Conservation (phyloP, 208 protist genomes). For the Blechomonas ayalai region DNA sequence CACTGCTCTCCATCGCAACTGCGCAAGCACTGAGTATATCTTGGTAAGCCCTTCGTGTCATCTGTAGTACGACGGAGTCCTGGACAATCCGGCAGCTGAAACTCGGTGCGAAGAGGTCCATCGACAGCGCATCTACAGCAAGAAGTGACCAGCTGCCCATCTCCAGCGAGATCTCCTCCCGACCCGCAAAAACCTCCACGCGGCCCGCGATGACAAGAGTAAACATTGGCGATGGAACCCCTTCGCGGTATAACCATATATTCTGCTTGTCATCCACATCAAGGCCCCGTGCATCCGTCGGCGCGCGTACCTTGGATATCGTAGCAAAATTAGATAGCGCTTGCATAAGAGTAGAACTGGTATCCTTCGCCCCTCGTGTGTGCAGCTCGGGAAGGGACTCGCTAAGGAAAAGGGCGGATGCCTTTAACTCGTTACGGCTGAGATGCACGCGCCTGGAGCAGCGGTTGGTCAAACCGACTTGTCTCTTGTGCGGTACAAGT, state of each 20-base stretch:
- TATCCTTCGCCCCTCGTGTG: slow-evolving; percentile 32
- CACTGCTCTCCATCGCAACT: too few species aligned
- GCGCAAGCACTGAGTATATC: slow-evolving; percentile 42
- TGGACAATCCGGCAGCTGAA: slow-evolving; percentile 89
- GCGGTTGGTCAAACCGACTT: slow-evolving; percentile 71
- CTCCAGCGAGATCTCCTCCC: slow-evolving; percentile 77
- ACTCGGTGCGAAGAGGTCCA: slow-evolving; percentile 55
- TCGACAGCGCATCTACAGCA: slow-evolving; percentile 52
- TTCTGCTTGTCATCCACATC: slow-evolving; percentile 75
- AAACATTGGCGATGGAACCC: slow-evolving; percentile 71
- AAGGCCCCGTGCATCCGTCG: slow-evolving; percentile 68
- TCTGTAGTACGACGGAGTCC: slow-evolving; percentile 78
- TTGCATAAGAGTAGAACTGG: slow-evolving; percentile 24
- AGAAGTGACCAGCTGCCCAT: slow-evolving; percentile 81
- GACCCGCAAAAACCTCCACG: slow-evolving; percentile 82
- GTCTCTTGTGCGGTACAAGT: slow-evolving; percentile 22
- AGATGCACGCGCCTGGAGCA: slow-evolving; percentile 66
- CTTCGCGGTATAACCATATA: slow-evolving; percentile 85
- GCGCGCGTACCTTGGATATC: slow-evolving; percentile 68
- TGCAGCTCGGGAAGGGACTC: slow-evolving; percentile 70
- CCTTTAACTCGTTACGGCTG: slow-evolving; percentile 79
- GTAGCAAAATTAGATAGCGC: slow-evolving; percentile 47
- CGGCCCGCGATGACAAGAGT: slow-evolving; percentile 79
- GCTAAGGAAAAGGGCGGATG: slow-evolving; percentile 73
- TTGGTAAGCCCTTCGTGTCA: slow-evolving; percentile 53